Conservation (phyloP, 805 yeast genomes). For the Ogataea thermomethanolica region DNA sequence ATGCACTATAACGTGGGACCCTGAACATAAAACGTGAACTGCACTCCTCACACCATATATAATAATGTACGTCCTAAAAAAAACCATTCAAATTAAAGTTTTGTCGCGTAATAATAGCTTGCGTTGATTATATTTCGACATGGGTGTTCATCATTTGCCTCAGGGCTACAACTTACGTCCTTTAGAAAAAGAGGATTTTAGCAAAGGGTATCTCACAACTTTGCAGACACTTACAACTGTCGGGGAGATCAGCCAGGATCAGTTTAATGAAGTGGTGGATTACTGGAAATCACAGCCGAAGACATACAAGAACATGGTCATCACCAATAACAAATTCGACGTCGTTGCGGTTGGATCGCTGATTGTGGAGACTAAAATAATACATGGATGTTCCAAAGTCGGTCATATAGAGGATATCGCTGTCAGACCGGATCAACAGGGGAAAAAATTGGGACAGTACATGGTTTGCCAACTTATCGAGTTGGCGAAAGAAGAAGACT, state of each 20-base stretch:
- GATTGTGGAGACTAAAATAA: constrained; percentile 73
- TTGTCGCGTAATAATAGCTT: constrained; percentile 2
- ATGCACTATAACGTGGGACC: constrained; percentile 86
- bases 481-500: constrained; percentile 58
- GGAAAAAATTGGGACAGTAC: constrained; percentile 70
- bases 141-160: constrained; percentile 38
- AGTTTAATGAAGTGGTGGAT: constrained; percentile 49
- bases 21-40: background rate
- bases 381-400: constrained; percentile 79
- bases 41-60: constrained; percentile 1
- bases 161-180: constrained; percentile 66
- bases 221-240: constrained; percentile 75
- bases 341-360: constrained; percentile 85
- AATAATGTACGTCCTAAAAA: background rate
- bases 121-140: background rate
- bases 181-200: constrained; percentile 51
- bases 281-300: constrained; percentile 55
- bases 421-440: constrained; percentile 71
- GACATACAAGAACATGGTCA: constrained; percentile 67
- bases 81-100: background rate
- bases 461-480: constrained; percentile 60
- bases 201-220: constrained; percentile 59
- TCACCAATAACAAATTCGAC: constrained; percentile 45
- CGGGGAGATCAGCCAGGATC: constrained; percentile 56
- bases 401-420: constrained; percentile 97